These are phyloP conservation scores for Polytrichum commune DNA, from an alignment of 225 moss, liverwort and hornwort genomes.

Conservation along the genomic window DNA sequence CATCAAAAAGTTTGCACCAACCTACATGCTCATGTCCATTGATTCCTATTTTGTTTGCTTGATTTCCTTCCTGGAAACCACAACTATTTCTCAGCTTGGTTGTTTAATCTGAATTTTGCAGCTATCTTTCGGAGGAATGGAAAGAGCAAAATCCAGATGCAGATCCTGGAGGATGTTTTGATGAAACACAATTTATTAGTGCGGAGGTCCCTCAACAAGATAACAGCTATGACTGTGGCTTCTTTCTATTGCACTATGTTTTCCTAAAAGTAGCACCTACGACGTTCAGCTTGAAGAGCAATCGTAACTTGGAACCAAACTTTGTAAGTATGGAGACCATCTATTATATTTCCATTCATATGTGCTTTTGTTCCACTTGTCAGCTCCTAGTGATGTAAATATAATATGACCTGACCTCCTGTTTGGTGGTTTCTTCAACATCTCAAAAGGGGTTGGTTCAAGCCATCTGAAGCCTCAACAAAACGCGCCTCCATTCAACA, in stretches of 20 bases:
- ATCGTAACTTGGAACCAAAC: too few species aligned
- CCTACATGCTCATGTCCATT: too few species aligned
- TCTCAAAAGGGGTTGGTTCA: constrained; percentile 55
- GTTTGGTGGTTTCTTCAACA: constrained; percentile 10
- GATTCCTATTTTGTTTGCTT: too few species aligned
- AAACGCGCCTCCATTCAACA: constrained; percentile 46
- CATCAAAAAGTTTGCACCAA: not conserved
- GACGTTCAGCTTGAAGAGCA: constrained; percentile 29
- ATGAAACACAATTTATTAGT: constrained; percentile 32
- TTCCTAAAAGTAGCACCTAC: constrained; percentile 46
- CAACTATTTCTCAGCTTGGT: too few species aligned
- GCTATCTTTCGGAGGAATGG: constrained; percentile 63
- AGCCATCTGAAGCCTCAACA: constrained; percentile 52
- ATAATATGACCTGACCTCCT: not conserved
- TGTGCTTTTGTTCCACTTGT: too few species aligned
- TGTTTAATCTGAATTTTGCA: constrained; percentile 10
- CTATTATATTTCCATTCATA: too few species aligned
- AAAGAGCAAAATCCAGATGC: constrained; percentile 31
- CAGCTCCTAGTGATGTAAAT: not conserved
- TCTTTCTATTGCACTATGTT: constrained; percentile 60
- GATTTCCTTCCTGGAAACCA: too few species aligned
- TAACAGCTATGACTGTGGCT: constrained; percentile 55
- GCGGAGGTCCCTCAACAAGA: constrained; percentile 61
- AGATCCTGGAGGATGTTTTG: constrained; percentile 27
- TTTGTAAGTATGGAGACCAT: too few species aligned